These are phyloP conservation scores for Galerina sulciceps DNA, from an alignment of 768 basidiomycete genomes.

Conservation along the genomic window DNA sequence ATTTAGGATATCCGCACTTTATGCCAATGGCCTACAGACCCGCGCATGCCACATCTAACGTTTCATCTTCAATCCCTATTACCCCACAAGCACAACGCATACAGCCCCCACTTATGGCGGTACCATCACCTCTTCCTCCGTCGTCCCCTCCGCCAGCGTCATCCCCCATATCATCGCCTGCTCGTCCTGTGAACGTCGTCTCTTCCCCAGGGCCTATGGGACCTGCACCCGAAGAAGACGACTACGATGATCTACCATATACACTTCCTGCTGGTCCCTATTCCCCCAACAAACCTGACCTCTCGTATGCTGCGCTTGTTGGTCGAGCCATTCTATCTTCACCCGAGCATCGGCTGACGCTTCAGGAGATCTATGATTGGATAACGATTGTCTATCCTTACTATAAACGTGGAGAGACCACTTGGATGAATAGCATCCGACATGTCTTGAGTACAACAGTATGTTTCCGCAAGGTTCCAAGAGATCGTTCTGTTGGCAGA, in stretches of 20 bases:
- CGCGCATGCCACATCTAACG: constrained; percentile 29
- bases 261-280: constrained; percentile 86
- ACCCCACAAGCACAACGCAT: constrained; percentile 54
- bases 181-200: constrained; percentile 68
- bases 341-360: constrained; percentile 79
- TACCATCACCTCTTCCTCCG: constrained; percentile 61
- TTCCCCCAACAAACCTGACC: constrained; percentile 76
- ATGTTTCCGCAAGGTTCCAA: constrained; percentile 84
- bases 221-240: constrained; percentile 63
- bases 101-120: constrained; percentile 33
- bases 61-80: constrained; percentile 42
- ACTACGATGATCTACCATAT: constrained; percentile 72
- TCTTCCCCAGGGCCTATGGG: constrained; percentile 86
- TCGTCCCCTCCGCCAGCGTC: constrained; percentile 55
- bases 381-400: constrained; percentile 93
- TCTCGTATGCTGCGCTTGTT: constrained; percentile 94
- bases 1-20: constrained; percentile 43
- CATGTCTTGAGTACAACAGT: constrained; percentile 94
- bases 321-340: constrained; percentile 93
- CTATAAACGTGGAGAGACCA: constrained; percentile 90
- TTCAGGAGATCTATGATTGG: constrained; percentile 97
- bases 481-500: constrained; percentile 78
- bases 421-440: constrained; percentile 99
- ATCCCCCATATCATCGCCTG: constrained; percentile 70
- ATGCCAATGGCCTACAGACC: constrained; percentile 36